phyloP scores from a whole-genome alignment of 2,329 filamentous ascomycete genomes.

The Myrmaecium sp. region DNA sequence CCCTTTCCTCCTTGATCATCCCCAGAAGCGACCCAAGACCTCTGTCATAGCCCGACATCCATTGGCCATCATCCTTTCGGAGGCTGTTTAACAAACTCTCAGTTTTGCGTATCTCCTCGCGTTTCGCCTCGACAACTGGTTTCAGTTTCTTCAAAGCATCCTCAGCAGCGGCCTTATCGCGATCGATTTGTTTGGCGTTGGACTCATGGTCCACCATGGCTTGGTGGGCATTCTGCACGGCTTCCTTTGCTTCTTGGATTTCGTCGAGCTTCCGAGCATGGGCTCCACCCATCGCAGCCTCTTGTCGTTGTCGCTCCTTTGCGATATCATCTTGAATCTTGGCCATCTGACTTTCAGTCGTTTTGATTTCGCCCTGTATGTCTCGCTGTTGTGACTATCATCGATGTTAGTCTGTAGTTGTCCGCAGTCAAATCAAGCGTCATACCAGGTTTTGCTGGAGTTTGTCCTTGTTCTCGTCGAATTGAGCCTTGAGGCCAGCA shows the following conservation, averaged over 20 bases:
- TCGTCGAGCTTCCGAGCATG: conserved; percentile 44
- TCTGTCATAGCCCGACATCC: conserved; percentile 46
- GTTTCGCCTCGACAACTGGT: conserved; percentile 12
- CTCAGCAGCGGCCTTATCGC: too few relatives aligned
- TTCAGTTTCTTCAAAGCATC: conserved; percentile 11
- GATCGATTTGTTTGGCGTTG: too few relatives aligned
- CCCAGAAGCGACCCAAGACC: conserved; percentile 47
- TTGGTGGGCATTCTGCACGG: too few relatives aligned
- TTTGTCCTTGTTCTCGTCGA: conserved; percentile 36
- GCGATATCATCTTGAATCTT: conserved; percentile 29
- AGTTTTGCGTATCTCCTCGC: conserved; percentile 35
- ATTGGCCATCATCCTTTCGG: conserved; percentile 39
- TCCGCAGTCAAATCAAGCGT: neutral
- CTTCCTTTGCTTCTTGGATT: conserved; percentile 41
- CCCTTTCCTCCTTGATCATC: conserved; percentile 58
- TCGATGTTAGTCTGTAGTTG: conserved; percentile 19
- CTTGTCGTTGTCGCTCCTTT: conserved; percentile 43
- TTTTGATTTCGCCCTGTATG: conserved; percentile 41
- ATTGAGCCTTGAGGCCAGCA: conserved; percentile 33
- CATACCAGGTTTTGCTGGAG: conserved; percentile 28
- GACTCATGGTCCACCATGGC: too few relatives aligned
- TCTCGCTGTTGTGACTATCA: conserved; percentile 43
- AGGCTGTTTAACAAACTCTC: conserved; percentile 36
- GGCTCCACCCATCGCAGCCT: conserved; percentile 47
- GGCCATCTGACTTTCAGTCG: conserved; percentile 27